phyloP scores from a whole-genome alignment of 164 flowering plant genomes.

The Macadamia integrifolia region DNA sequence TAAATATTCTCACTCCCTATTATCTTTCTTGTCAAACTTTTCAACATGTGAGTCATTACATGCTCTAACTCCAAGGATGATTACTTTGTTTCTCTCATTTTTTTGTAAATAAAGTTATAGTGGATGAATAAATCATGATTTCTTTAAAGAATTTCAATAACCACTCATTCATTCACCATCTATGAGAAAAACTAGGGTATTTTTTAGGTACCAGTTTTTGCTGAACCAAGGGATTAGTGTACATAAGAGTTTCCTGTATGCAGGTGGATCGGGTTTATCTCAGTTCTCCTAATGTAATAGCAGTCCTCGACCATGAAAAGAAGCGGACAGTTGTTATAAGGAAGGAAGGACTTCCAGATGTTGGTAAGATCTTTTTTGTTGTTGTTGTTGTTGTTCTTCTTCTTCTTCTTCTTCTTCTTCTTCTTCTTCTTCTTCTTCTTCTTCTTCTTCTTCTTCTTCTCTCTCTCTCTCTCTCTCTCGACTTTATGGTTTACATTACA shows the following conservation, averaged over 20 bases:
- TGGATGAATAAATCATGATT: no score
- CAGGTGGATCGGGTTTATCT: slow-evolving; percentile 89
- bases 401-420: background rate
- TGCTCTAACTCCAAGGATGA: background rate
- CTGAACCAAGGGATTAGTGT: background rate
- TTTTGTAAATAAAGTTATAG: no score
- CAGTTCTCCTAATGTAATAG: slow-evolving; percentile 61
- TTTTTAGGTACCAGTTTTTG: background rate
- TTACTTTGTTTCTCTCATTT: no score
- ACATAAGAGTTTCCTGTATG: background rate
- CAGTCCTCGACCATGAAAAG: slow-evolving; percentile 92
- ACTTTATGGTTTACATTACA: background rate
- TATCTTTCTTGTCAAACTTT: background rate
- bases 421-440: background rate
- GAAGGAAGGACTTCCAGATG: slow-evolving; percentile 91
- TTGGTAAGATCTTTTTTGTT: slow-evolving; percentile 45
- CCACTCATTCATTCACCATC: background rate
- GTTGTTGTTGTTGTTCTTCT: no score
- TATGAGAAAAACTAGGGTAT: background rate
- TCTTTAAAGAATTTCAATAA: background rate
- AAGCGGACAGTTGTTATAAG: slow-evolving; percentile 72
- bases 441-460: background rate
- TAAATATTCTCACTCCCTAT: background rate
- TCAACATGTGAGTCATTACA: background rate
- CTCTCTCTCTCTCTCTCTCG: background rate